Percentiles rank a stretch among this genome's conserved stretches.
These are phyloP conservation scores for Candida mattraensis DNA, from an alignment of 805 yeast genomes.

Conservation along the genomic window DNA sequence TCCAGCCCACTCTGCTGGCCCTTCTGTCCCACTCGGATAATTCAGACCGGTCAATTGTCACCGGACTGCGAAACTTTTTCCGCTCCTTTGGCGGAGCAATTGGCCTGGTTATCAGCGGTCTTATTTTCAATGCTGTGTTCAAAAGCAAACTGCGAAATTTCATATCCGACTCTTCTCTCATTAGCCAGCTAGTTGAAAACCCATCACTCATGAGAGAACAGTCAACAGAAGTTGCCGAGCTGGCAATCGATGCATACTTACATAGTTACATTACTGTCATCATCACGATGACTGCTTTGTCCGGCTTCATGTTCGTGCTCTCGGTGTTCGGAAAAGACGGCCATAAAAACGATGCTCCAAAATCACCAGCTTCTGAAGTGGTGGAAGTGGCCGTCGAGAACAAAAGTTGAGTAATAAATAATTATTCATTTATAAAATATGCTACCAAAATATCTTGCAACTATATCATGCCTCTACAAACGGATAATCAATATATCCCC, in stretches of 20 bases:
- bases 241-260: constrained; percentile 12
- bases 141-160: constrained; percentile 2
- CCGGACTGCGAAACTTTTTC: constrained; percentile 50
- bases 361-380: not conserved
- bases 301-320: constrained; percentile 18
- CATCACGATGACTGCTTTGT: constrained; percentile 15
- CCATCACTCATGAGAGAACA: constrained; percentile 7
- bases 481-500: constrained; percentile 48
- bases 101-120: constrained; percentile 39
- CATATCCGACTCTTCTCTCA: not conserved
- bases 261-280: constrained; percentile 14
- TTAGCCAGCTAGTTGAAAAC: constrained; percentile 1
- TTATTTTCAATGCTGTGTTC: constrained; percentile 15
- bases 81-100: constrained; percentile 57
- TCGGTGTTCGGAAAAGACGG: constrained; percentile 16
- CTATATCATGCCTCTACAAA: constrained; percentile 5
- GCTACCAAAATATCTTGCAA: no score
- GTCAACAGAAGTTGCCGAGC: not conserved
- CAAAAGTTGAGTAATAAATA: not conserved
- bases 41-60: constrained; percentile 53
- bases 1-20: constrained; percentile 53
- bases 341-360: constrained; percentile 5
- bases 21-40: constrained; percentile 46
- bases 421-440: not conserved
- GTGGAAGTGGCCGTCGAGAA: constrained; percentile 1